Conservation (phyloP, 1,139 yeast species). For the Hanseniaspora gamundiae region DNA sequence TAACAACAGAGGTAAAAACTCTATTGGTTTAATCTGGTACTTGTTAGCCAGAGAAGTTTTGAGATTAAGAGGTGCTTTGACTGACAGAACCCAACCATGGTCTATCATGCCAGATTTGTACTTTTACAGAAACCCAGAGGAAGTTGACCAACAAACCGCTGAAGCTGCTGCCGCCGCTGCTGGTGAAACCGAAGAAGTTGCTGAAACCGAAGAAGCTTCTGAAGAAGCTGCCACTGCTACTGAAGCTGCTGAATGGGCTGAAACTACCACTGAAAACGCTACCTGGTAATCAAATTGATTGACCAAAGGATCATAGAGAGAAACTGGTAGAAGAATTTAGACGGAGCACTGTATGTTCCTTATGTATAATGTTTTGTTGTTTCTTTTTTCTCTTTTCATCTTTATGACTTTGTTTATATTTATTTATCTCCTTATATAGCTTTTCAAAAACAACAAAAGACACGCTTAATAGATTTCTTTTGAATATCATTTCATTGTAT, state of each 20-base stretch:
- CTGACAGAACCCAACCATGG: conserved; percentile 97
- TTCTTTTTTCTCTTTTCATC: background rate
- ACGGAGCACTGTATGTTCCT: too few species aligned
- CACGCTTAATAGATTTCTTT: too few species aligned
- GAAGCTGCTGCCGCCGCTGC: conserved; percentile 46
- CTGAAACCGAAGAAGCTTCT: conserved; percentile 33
- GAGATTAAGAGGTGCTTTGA: conserved; percentile 96
- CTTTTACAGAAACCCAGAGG: conserved; percentile 99
- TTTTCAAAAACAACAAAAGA: background rate
- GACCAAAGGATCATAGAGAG: too few species aligned
- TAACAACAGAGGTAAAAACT: conserved; percentile 99
- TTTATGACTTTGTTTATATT: background rate
- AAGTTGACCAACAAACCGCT: conserved; percentile 74
- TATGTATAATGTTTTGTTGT: too few species aligned
- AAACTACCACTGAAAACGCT: conserved; percentile 32
- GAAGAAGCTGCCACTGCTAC: conserved; percentile 48
- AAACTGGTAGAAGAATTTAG: too few species aligned
- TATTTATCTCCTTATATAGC: background rate
- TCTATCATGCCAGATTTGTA: conserved; percentile 99
- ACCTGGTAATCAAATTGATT: conserved; percentile 1
- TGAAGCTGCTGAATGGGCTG: conserved; percentile 67
- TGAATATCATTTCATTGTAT: too few species aligned
- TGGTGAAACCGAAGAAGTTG: conserved; percentile 47
- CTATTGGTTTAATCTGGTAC: conserved; percentile 99
- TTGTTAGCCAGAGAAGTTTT: conserved; percentile 97